Percentiles rank a stretch among this genome's conserved stretches.
Conservation (phyloP, 2,329 filamentous ascomycete species). For the Clathrospora elynae region DNA sequence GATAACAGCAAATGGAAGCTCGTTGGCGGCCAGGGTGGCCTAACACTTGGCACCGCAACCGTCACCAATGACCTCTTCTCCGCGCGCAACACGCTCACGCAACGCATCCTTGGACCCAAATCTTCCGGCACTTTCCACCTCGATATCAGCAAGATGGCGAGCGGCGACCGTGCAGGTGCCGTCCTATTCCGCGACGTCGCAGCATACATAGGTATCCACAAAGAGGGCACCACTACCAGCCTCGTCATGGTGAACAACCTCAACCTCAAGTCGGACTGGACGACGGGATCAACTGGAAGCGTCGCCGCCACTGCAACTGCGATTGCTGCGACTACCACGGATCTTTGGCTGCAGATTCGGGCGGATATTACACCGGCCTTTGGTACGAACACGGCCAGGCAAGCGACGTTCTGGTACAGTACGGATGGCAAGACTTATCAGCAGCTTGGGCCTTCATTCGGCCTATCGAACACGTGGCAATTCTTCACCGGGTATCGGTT, state of each 20-base stretch:
- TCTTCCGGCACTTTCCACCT: constrained; percentile 58
- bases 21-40: constrained; percentile 45
- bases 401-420: constrained; percentile 47
- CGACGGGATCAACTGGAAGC: constrained; percentile 39
- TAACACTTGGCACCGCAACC: constrained; percentile 57
- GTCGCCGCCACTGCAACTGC: constrained; percentile 33
- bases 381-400: constrained; percentile 23
- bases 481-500: constrained; percentile 50
- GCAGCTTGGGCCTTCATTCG: constrained; percentile 38
- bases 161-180: constrained; percentile 60
- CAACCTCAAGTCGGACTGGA: constrained; percentile 45
- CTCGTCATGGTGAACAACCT: constrained; percentile 49
- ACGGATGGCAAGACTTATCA: constrained; percentile 42
- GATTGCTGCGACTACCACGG: constrained; percentile 20
- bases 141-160: constrained; percentile 55
- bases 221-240: constrained; percentile 45
- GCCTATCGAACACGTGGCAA: constrained; percentile 45
- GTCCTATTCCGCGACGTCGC: constrained; percentile 60
- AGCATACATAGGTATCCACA: constrained; percentile 60
- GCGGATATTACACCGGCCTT: constrained; percentile 48
- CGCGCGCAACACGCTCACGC: constrained; percentile 52
- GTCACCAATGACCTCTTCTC: constrained; percentile 58
- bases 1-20: constrained; percentile 56
- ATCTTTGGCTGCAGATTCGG: constrained; percentile 42
- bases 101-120: constrained; percentile 49